Conservation (phyloP, 495 filamentous ascomycete species). For the Hyaloscypha variabilis region DNA sequence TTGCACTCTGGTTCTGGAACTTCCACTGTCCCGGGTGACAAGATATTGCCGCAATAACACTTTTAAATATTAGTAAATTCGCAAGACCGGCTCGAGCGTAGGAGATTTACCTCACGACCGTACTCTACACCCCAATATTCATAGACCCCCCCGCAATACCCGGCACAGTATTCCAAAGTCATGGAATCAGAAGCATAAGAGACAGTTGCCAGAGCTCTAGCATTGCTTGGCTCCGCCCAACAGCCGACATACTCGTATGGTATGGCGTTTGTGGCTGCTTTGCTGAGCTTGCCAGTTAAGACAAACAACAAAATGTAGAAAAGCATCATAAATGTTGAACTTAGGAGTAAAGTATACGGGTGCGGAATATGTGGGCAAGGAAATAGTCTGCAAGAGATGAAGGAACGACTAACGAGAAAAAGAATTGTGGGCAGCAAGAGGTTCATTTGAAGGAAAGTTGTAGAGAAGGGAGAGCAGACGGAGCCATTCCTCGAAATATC, state of each 20-base stretch:
- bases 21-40: not conserved
- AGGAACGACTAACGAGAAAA: too few relatives aligned
- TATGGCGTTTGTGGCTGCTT: not conserved
- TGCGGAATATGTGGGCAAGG: too few relatives aligned
- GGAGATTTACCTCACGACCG: not conserved
- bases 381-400: too few relatives aligned
- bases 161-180: slow-evolving; percentile 8
- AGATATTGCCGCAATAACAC: slow-evolving; percentile 8
- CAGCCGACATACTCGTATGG: slow-evolving; percentile 20
- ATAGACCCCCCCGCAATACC: not conserved
- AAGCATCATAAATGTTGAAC: not conserved
- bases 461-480: too few relatives aligned
- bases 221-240: slow-evolving; percentile 29
- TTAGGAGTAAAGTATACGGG: too few relatives aligned
- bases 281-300: not conserved
- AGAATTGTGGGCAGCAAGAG: too few relatives aligned
- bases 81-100: too few relatives aligned
- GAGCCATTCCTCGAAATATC: too few relatives aligned
- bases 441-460: too few relatives aligned
- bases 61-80: not conserved
- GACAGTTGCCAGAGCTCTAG: slow-evolving; percentile 28
- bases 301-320: not conserved
- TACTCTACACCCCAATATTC: slow-evolving; percentile 3
- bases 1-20: not conserved
- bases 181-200: slow-evolving; percentile 16